A percentile compares a stretch with the other conserved stretches of the same genome.
Evolutionary conservation across 179 eudicot species (phyloP).

Genomic region (Spinacia oleracea): DNA sequence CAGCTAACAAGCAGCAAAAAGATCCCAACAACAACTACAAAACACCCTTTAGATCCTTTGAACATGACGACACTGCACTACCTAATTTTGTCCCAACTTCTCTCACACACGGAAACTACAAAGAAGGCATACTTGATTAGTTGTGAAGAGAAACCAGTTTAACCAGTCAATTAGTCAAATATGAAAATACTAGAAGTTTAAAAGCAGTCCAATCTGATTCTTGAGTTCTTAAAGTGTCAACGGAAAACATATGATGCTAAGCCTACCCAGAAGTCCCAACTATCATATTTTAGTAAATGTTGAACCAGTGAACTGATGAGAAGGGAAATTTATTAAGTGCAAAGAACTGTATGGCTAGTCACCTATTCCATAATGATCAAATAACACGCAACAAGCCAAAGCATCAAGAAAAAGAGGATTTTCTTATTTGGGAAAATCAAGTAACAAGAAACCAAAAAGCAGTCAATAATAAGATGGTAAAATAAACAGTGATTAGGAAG

Average conservation of each 20-base stretch:
- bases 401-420: background rate
- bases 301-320: too few species aligned
- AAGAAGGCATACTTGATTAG: background rate
- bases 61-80: background rate
- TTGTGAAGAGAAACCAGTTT: background rate
- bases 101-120: background rate
- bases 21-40: background rate
- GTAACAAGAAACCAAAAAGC: background rate
- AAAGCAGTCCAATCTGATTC: background rate
- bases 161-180: background rate
- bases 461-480: background rate
- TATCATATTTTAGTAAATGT: too few species aligned
- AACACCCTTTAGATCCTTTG: background rate
- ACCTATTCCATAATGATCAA: background rate
- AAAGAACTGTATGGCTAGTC: conserved; percentile 1
- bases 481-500: conserved; percentile 3
- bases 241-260: background rate
- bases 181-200: background rate
- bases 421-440: background rate
- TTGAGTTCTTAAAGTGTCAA: background rate
- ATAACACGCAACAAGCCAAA: background rate
- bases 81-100: background rate
- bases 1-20: background rate
- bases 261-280: background rate
- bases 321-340: background rate